These are phyloP conservation scores for Vigna reflexopilosa DNA, from an alignment of 306 rosid genomes.

Conservation along the genomic window DNA sequence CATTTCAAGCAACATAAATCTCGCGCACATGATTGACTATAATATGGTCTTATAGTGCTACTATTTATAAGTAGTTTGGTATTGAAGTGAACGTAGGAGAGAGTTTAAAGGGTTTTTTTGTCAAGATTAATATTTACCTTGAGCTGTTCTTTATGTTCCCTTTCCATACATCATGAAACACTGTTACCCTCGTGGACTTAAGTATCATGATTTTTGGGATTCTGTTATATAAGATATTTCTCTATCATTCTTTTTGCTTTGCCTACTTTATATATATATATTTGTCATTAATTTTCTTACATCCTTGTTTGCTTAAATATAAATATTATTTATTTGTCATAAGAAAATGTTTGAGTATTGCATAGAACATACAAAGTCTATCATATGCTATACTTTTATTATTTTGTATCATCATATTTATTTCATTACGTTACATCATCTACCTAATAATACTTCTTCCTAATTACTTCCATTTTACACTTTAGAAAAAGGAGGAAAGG, in stretches of 20 bases:
- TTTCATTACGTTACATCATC: too few relatives aligned
- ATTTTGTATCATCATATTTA: too few relatives aligned
- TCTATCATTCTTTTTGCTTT: not conserved
- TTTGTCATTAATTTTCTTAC: not conserved
- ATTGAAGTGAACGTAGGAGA: not conserved
- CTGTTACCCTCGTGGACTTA: not conserved
- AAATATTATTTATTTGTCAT: too few relatives aligned
- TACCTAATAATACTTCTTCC: too few relatives aligned
- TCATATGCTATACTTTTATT: too few relatives aligned
- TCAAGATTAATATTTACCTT: not conserved
- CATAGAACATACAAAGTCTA: too few relatives aligned
- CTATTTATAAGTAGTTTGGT: not conserved
- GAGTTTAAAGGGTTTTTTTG: not conserved
- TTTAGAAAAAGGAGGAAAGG: too few relatives aligned
- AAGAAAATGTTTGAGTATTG: too few relatives aligned
- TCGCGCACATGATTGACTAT: not conserved
- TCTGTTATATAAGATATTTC: not conserved
- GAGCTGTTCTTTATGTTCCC: not conserved
- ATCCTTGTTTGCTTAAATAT: not conserved
- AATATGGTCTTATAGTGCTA: not conserved
- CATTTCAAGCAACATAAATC: too few relatives aligned
- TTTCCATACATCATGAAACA: not conserved
- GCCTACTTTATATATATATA: not conserved
- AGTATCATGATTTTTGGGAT: not conserved
- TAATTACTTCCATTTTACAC: too few relatives aligned